Conservation (phyloP, 2,329 filamentous ascomycete genomes). For the Phoma sp. region DNA sequence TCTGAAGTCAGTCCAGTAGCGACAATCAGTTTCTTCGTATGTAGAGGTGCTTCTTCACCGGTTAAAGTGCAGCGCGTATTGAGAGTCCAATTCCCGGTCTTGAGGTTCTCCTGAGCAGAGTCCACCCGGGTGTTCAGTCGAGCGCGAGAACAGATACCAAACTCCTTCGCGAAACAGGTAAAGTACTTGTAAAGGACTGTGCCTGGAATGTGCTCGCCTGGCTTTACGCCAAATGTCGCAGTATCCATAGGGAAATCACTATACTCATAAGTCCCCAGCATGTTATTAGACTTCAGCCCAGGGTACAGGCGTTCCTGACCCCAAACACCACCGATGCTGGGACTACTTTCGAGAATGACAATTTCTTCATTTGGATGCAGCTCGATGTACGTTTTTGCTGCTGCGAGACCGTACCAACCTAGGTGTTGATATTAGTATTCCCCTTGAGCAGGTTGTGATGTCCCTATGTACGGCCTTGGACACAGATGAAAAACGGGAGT, state of each 20-base stretch:
- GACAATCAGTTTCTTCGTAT: constrained; percentile 62
- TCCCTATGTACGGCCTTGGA: neutral
- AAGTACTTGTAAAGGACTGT: constrained; percentile 65
- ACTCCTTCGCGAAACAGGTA: constrained; percentile 45
- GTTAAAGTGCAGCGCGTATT: constrained; percentile 4
- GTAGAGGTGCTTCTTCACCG: constrained; percentile 1
- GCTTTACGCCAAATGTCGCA: constrained; percentile 48
- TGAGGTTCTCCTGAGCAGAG: constrained; percentile 52
- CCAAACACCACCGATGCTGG: constrained; percentile 53
- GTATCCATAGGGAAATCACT: constrained; percentile 48
- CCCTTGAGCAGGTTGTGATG: neutral
- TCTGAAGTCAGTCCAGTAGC: constrained; percentile 68
- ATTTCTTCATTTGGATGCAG: constrained; percentile 51
- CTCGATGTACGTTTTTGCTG: constrained; percentile 45
- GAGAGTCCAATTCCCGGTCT: constrained; percentile 30
- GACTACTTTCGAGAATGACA: constrained; percentile 51
- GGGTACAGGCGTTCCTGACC: constrained; percentile 52
- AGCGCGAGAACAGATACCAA: constrained; percentile 58
- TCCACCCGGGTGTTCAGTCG: constrained; percentile 61
- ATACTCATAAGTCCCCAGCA: constrained; percentile 51
- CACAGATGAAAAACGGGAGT: neutral
- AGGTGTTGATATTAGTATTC: constrained; percentile 29
- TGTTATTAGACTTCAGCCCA: constrained; percentile 54
- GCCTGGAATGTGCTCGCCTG: constrained; percentile 67
- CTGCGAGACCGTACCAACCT: constrained; percentile 39